phyloP scores from a whole-genome alignment of 2,329 filamentous ascomycete species.

The Colletotrichum orchidophilum region DNA sequence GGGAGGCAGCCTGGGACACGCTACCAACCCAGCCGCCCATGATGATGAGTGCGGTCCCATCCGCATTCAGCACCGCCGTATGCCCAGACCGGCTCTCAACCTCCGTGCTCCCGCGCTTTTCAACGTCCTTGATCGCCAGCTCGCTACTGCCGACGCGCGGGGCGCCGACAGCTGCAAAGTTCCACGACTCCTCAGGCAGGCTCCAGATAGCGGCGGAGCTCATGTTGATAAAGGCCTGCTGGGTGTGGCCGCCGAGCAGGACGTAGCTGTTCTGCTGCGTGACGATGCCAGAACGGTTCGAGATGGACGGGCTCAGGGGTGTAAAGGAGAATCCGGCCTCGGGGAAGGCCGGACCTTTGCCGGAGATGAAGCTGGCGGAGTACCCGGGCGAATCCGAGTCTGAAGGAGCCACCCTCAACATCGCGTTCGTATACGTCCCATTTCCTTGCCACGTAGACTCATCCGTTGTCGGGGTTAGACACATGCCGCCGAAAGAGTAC shows the following conservation, averaged over 20 bases:
- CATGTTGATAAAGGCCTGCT: slow-evolving; percentile 90
- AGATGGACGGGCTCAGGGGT: slow-evolving; percentile 73
- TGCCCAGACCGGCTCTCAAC: slow-evolving; percentile 90
- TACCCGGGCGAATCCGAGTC: slow-evolving; percentile 42
- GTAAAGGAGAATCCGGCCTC: slow-evolving; percentile 92
- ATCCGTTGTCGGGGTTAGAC: slow-evolving; percentile 61
- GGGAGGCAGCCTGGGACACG: slow-evolving; percentile 76
- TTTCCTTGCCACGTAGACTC: slow-evolving; percentile 68
- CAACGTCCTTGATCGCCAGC: slow-evolving; percentile 58
- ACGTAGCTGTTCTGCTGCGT: slow-evolving; percentile 83
- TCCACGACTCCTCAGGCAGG: slow-evolving; percentile 87
- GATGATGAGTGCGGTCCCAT: slow-evolving; percentile 80
- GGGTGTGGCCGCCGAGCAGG: slow-evolving; percentile 86
- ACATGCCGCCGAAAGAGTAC: slow-evolving; percentile 93
- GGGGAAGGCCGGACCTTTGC: slow-evolving; percentile 59
- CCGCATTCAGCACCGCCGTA: slow-evolving; percentile 81
- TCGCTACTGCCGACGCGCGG: slow-evolving; percentile 57
- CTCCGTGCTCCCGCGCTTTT: slow-evolving; percentile 31
- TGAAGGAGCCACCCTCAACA: slow-evolving; percentile 72
- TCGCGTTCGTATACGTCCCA: slow-evolving; percentile 82
- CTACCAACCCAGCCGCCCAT: slow-evolving; percentile 95
- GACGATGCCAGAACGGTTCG: slow-evolving; percentile 70
- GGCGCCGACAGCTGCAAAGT: slow-evolving; percentile 73
- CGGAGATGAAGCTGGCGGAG: slow-evolving; percentile 46
- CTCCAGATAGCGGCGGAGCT: slow-evolving; percentile 89